Evolutionary conservation across 2,329 filamentous ascomycete species (phyloP), one percentile per base, ranked within the genome.

Genomic region (Colletotrichum plurivorum): DNA sequence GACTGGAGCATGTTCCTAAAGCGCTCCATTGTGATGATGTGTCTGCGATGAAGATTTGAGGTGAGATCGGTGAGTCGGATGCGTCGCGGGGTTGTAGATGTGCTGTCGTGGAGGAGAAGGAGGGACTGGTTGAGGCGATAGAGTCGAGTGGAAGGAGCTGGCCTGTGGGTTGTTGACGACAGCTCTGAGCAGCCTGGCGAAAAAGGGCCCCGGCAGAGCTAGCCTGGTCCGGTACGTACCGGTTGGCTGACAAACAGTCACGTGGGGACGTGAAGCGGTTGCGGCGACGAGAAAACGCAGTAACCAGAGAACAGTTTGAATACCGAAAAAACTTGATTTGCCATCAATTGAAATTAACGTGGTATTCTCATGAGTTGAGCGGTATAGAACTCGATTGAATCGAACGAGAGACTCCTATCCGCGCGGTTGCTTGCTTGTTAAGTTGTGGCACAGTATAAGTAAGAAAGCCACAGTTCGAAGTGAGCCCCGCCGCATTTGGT

Each of bases 1-100:
- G 93, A 93, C 73, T 92, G 91, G 75, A 98, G 88, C 90, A 98
- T 92, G 80, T 93, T 90, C 84, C 93, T 94, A 82, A 98, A 91
- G 80, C 95, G 92, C 79, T 98, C 95, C 95, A 98, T 98, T 69
- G 73, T 85, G 58, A 55, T 12, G 12, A 16, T 63, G 8, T 63
- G 15, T 31, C 27, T 62, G 25, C 16, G 2, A 4, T 52, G 12
- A 8, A 2, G 13, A 15, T 31, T 18, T 45, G 41, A 2, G 15
- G 41, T 25, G 0, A 48, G 36, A 27, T 9, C 15, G 48, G 3
- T 20, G 53, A 22, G 27, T 65, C 13, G 53, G 45, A 22, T 16
- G n/a, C 27, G 45, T 64, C 18, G 64, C 27, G 45, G 36, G 57
- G 45, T 15, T 49, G 46, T 18, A 20, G 13, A 7, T 36, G 18